These are phyloP conservation scores for Sarocladium oryzae DNA, from an alignment of 2,329 filamentous ascomycete species.

Conservation along the genomic window DNA sequence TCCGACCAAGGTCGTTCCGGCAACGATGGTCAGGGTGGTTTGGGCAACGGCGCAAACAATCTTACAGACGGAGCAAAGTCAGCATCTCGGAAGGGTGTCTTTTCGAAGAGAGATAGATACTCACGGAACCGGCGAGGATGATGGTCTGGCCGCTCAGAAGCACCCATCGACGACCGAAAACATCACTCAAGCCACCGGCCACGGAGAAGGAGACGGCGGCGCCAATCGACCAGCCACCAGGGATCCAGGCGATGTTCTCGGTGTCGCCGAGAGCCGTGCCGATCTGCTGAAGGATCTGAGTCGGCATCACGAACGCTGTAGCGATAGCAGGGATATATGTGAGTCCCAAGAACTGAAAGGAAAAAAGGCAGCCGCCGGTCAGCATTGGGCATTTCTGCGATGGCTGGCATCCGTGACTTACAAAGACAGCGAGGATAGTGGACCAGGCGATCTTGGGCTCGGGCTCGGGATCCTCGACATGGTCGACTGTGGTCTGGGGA, in stretches of 20 bases:
- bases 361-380: not conserved
- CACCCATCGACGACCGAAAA: conserved; percentile 3
- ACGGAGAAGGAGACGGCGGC: conserved; percentile 5
- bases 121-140: not conserved
- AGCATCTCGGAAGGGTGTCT: not conserved
- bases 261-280: conserved; percentile 1
- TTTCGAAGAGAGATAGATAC: not conserved
- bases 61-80: not conserved
- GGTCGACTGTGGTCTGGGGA: not conserved
- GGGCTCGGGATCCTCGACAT: not conserved
- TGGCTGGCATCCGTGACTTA: not conserved
- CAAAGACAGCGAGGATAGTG: not conserved
- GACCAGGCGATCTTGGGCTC: conserved; percentile 3
- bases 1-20: not conserved
- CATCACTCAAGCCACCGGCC: not conserved
- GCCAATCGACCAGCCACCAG: conserved; percentile 4
- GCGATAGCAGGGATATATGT: conserved; percentile 3
- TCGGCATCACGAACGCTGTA: conserved; percentile 2
- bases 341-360: not conserved
- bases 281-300: conserved; percentile 8
- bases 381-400: not conserved
- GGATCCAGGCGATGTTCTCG: conserved; percentile 6
- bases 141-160: not conserved
- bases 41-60: not conserved
- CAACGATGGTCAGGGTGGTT: not conserved